Evolutionary conservation across 192 early-diverging fungal genomes (phyloP).

Genomic region (Rhizoclosmatium globosum): DNA sequence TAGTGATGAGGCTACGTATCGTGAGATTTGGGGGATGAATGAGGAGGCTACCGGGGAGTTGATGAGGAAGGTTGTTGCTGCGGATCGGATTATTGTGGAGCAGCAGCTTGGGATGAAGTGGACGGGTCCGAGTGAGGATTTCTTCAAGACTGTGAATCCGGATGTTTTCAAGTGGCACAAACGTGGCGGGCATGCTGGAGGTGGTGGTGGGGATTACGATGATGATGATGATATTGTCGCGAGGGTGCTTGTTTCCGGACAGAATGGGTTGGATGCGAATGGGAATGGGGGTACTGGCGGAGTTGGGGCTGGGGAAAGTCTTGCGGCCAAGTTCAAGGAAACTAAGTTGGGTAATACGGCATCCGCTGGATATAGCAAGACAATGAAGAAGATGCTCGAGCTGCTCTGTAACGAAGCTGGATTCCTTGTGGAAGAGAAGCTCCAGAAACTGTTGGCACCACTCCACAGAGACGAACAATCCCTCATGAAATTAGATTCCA

Average conservation of each 20-base stretch:
- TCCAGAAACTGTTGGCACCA: slow-evolving; percentile 62
- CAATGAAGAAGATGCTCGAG: slow-evolving; percentile 58
- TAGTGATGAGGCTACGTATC: slow-evolving; percentile 55
- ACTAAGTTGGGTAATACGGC: slow-evolving; percentile 33
- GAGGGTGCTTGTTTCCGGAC: neutral
- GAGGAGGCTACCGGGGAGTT: slow-evolving; percentile 59
- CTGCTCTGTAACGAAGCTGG: slow-evolving; percentile 62
- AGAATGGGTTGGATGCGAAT: slow-evolving; percentile 1
- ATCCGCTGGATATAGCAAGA: slow-evolving; percentile 42
- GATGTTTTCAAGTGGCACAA: slow-evolving; percentile 32
- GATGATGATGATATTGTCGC: slow-evolving; percentile 27
- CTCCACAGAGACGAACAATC: slow-evolving; percentile 61
- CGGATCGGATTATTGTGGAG: slow-evolving; percentile 64
- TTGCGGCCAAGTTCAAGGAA: slow-evolving; percentile 46
- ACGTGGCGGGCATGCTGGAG: neutral
- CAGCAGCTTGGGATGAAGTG: slow-evolving; percentile 67
- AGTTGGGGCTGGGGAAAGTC: slow-evolving; percentile 32
- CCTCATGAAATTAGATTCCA: slow-evolving; percentile 63
- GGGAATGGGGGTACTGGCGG: neutral
- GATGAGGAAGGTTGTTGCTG: slow-evolving; percentile 62
- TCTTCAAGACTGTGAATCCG: slow-evolving; percentile 53
- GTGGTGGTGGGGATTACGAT: neutral
- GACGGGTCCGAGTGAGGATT: slow-evolving; percentile 51
- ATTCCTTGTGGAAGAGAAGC: slow-evolving; percentile 66
- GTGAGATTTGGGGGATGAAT: slow-evolving; percentile 66